These are phyloP conservation scores for Pseudopithomyces chartarum DNA, from an alignment of 2,329 filamentous ascomycete species.

Conservation along the genomic window DNA sequence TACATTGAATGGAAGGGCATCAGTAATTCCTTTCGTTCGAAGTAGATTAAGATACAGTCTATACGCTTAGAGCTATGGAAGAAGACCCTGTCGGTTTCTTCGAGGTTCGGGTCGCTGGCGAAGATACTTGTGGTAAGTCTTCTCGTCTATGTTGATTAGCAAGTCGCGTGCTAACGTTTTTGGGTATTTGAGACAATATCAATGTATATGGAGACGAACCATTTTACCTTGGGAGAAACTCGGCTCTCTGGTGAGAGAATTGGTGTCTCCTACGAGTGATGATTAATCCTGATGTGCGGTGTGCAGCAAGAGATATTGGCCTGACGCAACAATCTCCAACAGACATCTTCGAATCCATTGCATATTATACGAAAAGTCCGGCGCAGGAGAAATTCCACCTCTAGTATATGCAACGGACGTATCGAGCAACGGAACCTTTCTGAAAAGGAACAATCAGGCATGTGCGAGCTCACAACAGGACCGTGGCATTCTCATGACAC, in stretches of 20 bases:
- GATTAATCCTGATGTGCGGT: constrained; percentile 19
- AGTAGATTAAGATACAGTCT: background rate
- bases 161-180: constrained; percentile 20
- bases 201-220: constrained; percentile 42
- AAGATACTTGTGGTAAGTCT: constrained; percentile 23
- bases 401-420: constrained; percentile 55
- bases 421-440: constrained; percentile 50
- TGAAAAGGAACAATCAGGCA: constrained; percentile 36
- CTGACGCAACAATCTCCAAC: constrained; percentile 48
- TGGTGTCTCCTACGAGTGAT: background rate
- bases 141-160: background rate
- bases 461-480: constrained; percentile 25
- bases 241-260: constrained; percentile 37
- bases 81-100: constrained; percentile 33
- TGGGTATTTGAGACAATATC: constrained; percentile 33
- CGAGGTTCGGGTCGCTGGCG: constrained; percentile 25
- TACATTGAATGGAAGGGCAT: too few relatives aligned
- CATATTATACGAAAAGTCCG: constrained; percentile 50
- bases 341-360: constrained; percentile 54
- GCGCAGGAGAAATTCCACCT: constrained; percentile 42
- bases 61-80: constrained; percentile 25
- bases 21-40: too few relatives aligned
- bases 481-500: constrained; percentile 37
- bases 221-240: constrained; percentile 42
- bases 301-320: constrained; percentile 36